These are phyloP conservation scores for Forsythia suspensa DNA, from an alignment of 257 asterid genomes.

Conservation along the genomic window DNA sequence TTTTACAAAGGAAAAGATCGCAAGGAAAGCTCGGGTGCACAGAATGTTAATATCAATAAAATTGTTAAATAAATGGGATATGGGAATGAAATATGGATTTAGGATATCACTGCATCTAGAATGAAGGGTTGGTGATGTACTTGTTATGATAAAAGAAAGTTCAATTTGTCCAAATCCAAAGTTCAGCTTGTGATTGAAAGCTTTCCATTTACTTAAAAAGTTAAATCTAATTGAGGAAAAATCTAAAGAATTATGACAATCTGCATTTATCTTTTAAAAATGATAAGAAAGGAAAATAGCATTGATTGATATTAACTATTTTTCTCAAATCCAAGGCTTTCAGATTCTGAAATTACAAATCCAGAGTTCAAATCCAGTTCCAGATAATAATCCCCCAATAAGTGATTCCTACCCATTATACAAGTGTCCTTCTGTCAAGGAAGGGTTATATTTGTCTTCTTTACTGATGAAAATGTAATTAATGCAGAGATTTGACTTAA, in stretches of 20 bases:
- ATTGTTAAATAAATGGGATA: not conserved
- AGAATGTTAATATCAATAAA: not conserved
- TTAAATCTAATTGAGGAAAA: not conserved
- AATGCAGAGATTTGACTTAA: not conserved
- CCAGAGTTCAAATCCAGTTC: constrained; percentile 2
- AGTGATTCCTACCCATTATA: not conserved
- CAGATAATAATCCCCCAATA: not conserved
- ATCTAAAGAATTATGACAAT: not conserved
- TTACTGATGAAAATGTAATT: not conserved
- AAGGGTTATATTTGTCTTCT: not conserved
- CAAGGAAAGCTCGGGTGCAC: not conserved
- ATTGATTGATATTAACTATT: not conserved
- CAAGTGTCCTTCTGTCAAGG: not conserved
- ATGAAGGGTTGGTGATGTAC: not conserved
- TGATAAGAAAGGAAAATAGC: not conserved
- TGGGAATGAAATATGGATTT: not conserved
- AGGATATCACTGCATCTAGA: not conserved
- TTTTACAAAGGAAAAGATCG: too few relatives aligned
- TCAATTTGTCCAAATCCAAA: not conserved
- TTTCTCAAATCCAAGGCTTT: not conserved
- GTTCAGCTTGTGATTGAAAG: not conserved
- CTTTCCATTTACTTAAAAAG: not conserved
- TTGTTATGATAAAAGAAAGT: not conserved
- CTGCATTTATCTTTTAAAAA: not conserved
- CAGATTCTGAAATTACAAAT: not conserved